These are phyloP conservation scores for Aotearoamyces nothofagi DNA, from an alignment of 2,329 filamentous ascomycete genomes.

Conservation along the genomic window DNA sequence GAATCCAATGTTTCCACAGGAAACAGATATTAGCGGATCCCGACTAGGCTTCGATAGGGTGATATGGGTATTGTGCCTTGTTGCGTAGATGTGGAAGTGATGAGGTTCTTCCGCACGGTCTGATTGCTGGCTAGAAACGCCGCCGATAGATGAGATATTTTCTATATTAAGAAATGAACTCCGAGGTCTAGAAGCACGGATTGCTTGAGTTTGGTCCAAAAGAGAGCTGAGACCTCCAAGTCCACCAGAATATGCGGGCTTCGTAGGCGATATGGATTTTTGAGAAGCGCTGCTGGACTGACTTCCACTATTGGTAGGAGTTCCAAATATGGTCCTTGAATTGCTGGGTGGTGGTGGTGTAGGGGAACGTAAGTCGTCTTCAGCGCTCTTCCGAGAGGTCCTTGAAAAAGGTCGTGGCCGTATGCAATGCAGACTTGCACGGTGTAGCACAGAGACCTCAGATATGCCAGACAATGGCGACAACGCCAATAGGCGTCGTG, in stretches of 20 bases:
- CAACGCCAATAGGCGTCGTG: slow-evolving; percentile 16
- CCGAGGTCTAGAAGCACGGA: not conserved
- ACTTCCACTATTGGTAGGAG: too few species aligned
- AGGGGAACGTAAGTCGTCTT: slow-evolving; percentile 7
- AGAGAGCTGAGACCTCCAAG: not conserved
- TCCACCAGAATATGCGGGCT: too few species aligned
- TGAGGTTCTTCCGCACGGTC: slow-evolving; percentile 44
- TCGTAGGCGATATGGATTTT: too few species aligned
- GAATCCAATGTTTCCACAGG: slow-evolving; percentile 84
- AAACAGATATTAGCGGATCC: slow-evolving; percentile 64
- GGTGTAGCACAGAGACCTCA: slow-evolving; percentile 5
- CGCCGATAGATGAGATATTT: slow-evolving; percentile 6
- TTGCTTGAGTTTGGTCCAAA: not conserved
- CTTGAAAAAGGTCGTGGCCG: slow-evolving; percentile 20
- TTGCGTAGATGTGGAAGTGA: slow-evolving; percentile 74
- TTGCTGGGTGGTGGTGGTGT: too few species aligned
- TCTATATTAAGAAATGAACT: not conserved
- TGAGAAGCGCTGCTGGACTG: too few species aligned
- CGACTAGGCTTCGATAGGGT: slow-evolving; percentile 75
- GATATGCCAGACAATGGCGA: slow-evolving; percentile 8
- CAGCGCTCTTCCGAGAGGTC: slow-evolving; percentile 12
- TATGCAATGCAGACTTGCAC: slow-evolving; percentile 8
- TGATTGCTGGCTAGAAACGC: slow-evolving; percentile 9
- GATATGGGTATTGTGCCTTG: slow-evolving; percentile 92
- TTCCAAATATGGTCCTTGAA: too few species aligned